Evolutionary conservation across 495 filamentous ascomycete species (phyloP).

Genomic region (Thermothielavioides terrestris): DNA sequence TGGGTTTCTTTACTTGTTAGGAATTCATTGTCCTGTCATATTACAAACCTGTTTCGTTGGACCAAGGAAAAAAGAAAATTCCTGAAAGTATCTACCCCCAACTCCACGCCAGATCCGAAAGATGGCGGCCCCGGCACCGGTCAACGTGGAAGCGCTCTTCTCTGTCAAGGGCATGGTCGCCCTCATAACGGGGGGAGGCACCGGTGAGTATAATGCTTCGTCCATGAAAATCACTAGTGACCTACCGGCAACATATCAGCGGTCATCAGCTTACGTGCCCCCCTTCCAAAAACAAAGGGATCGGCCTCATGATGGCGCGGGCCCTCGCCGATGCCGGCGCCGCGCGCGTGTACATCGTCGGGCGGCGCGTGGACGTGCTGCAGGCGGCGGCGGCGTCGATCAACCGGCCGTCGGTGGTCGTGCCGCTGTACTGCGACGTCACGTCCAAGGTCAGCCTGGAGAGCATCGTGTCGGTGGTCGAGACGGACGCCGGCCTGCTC

Average conservation of each 20-base stretch:
- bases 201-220: too few species aligned
- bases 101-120: not conserved
- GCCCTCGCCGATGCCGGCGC: conserved; percentile 54
- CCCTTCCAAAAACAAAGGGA: conserved; percentile 23
- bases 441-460: conserved; percentile 54
- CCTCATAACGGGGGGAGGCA: conserved; percentile 56
- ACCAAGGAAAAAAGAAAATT: too few species aligned
- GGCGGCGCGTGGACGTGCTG: conserved; percentile 52
- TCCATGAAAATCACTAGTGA: too few species aligned
- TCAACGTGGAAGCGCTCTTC: conserved; percentile 43
- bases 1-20: too few species aligned
- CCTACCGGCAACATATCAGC: too few species aligned
- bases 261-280: not conserved
- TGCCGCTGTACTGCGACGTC: conserved; percentile 57
- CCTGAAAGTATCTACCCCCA: not conserved
- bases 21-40: too few species aligned
- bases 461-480: conserved; percentile 42
- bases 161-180: conserved; percentile 52
- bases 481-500: conserved; percentile 47
- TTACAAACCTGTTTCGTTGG: too few species aligned
- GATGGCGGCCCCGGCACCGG: conserved; percentile 1
- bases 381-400: conserved; percentile 38
- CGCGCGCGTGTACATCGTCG: conserved; percentile 60
- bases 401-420: conserved; percentile 33
- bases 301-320: conserved; percentile 59